Evolutionary conservation across 257 asterid genomes (phyloP).

Genomic region (Fraxinus quadrangulata): DNA sequence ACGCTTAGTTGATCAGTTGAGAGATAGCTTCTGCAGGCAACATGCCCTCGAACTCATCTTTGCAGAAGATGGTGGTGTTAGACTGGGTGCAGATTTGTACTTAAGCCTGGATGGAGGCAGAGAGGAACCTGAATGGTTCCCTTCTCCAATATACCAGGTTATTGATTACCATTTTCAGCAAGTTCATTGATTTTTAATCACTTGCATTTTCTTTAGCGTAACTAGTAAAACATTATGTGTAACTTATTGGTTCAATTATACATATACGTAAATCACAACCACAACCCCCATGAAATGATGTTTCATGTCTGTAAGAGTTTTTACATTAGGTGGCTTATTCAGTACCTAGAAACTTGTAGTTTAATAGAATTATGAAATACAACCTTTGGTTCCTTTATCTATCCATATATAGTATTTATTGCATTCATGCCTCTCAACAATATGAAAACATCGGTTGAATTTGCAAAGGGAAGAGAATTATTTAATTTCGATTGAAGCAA

Average conservation of each 20-base stretch:
- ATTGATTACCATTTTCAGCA: background rate
- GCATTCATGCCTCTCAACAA: background rate
- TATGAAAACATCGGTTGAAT: background rate
- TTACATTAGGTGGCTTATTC: background rate
- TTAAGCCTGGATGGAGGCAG: conserved; percentile 58
- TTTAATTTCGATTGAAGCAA: background rate
- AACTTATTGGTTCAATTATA: background rate
- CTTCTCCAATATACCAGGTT: conserved; percentile 89
- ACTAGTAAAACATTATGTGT: background rate
- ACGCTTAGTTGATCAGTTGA: conserved; percentile 73
- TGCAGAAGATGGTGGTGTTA: conserved; percentile 76
- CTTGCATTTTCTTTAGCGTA: background rate
- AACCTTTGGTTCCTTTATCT: background rate
- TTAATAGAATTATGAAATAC: background rate
- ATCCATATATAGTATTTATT: background rate
- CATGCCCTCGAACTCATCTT: conserved; percentile 89
- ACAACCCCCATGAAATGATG: background rate
- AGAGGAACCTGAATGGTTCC: conserved; percentile 86
- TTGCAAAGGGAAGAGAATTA: background rate
- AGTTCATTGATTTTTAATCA: background rate
- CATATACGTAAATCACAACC: background rate
- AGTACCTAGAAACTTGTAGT: background rate
- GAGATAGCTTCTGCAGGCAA: conserved; percentile 88
- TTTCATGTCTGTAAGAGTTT: background rate
- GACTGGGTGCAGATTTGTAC: conserved; percentile 78